Conservation (phyloP, 2,329 filamentous ascomycete genomes). For the Parafenestella ontariensis region DNA sequence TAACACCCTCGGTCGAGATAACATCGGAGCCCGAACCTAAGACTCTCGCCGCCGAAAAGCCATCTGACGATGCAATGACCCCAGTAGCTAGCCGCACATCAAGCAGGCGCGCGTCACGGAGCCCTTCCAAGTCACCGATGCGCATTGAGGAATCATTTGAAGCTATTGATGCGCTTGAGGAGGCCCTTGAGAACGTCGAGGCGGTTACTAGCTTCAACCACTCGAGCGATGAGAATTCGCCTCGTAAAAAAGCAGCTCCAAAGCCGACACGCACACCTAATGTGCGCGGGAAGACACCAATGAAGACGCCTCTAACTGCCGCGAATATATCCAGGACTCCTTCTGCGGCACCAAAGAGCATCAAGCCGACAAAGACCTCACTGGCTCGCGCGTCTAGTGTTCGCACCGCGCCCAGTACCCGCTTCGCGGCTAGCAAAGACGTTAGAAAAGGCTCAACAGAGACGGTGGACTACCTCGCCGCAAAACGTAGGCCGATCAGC, state of each 20-base stretch:
- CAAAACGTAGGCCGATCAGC: slow-evolving; percentile 56
- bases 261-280: slow-evolving; percentile 9
- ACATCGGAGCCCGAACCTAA: slow-evolving; percentile 39
- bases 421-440: slow-evolving; percentile 30
- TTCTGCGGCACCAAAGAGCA: slow-evolving; percentile 32
- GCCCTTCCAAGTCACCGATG: slow-evolving; percentile 40
- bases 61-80: slow-evolving; percentile 30
- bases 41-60: slow-evolving; percentile 33
- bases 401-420: slow-evolving; percentile 31
- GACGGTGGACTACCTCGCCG: slow-evolving; percentile 48
- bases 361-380: slow-evolving; percentile 36
- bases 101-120: slow-evolving; percentile 31
- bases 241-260: slow-evolving; percentile 25
- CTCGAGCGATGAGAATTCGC: slow-evolving; percentile 39
- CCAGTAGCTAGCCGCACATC: slow-evolving; percentile 29
- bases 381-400: slow-evolving; percentile 37
- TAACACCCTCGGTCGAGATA: slow-evolving; percentile 26
- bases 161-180: slow-evolving; percentile 60
- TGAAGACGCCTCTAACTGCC: slow-evolving; percentile 13
- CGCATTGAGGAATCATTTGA: slow-evolving; percentile 57
- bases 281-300: slow-evolving; percentile 10
- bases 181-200: slow-evolving; percentile 58
- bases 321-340: slow-evolving; percentile 37
- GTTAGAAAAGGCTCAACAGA: slow-evolving; percentile 31
- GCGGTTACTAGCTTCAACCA: slow-evolving; percentile 47